Base-by-base conservation (phyloP, 169 alveolate species). In the Hepatocystis sp. region DNA sequence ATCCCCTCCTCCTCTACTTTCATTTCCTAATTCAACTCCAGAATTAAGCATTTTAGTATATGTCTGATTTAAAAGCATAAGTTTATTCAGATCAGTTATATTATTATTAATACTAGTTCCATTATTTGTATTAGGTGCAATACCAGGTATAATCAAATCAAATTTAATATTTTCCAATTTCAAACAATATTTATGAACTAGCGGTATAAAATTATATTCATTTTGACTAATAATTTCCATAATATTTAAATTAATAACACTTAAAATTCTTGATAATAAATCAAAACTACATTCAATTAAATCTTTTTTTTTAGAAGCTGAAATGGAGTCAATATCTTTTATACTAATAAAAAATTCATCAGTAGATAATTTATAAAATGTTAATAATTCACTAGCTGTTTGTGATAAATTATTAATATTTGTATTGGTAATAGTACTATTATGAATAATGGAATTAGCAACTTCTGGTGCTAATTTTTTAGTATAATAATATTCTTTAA, bases 241-340 rank as follows among this genome's bases (percentile, higher is more conserved):
- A 44, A 76, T 76, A 44, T 60, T 60, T 13, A 76, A 76, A 76
- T 76, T 76, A 25, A 76, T 46, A 76, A 76, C 88, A 58, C 88
- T 76, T 56, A 76, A 46, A 15, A 76, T 76, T 58, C 88, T 56
- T n/a, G 88, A 76, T 46, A 76, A 46, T 28, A 76, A 58, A 58
- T 76, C 88, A 46, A 76, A 76, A 52, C 88, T 76, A 51, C 88
- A 76, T 76, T 76, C 88, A 28, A 76, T 76, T 30, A 76, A 36
- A 51, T 76, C 88, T 8, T 76, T 76, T 44, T 76, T 76, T 42
- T 76, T 76, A 4, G 88, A 76, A 2, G 88, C 55, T 7, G 88
- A 76, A 27, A 76, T 76, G 13, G 66, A 58, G 30, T 76, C 88
- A 36, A 76, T 52, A 56, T 76, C 88, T 56, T 76, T 76, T 21